phyloP scores from a whole-genome alignment of 2,329 filamentous ascomycete species.

The Chaetomiaceae sp. region DNA sequence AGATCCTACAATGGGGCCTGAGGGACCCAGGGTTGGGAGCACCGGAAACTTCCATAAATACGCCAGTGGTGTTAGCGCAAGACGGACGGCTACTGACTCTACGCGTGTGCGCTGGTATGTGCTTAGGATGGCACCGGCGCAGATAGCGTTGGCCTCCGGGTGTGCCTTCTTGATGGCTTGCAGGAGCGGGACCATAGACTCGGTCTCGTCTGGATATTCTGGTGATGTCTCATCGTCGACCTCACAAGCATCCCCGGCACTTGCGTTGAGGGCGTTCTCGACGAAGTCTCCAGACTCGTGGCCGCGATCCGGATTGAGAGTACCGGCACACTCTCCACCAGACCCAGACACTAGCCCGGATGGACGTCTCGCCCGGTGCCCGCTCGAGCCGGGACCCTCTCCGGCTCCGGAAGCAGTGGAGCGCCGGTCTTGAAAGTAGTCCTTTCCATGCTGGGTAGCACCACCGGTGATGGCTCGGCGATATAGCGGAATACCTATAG shows the following conservation, averaged over 20 bases:
- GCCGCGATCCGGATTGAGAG: neutral
- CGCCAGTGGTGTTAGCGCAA: slow-evolving; percentile 77
- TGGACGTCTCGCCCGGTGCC: neutral
- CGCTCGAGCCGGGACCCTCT: neutral
- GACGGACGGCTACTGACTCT: slow-evolving; percentile 79
- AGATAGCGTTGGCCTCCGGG: slow-evolving; percentile 80
- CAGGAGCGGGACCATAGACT: slow-evolving; percentile 78
- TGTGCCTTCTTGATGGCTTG: slow-evolving; percentile 60
- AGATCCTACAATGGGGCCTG: slow-evolving; percentile 17
- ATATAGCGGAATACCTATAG: slow-evolving; percentile 78
- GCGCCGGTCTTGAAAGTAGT: slow-evolving; percentile 50
- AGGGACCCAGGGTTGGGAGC: slow-evolving; percentile 50
- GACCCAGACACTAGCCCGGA: neutral
- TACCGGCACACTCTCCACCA: neutral
- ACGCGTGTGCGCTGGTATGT: slow-evolving; percentile 96
- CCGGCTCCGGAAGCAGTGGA: neutral
- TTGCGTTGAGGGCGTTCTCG: neutral
- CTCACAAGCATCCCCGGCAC: slow-evolving; percentile 6
- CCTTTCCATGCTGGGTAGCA: slow-evolving; percentile 65
- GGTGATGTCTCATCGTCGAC: slow-evolving; percentile 20
- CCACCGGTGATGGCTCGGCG: slow-evolving; percentile 69
- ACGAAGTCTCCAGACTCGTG: neutral
- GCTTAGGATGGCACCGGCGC: slow-evolving; percentile 86
- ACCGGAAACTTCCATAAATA: slow-evolving; percentile 90
- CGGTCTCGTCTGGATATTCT: slow-evolving; percentile 69